Conservation (phyloP, 2,329 filamentous ascomycete species). For the Colletotrichum musae region DNA sequence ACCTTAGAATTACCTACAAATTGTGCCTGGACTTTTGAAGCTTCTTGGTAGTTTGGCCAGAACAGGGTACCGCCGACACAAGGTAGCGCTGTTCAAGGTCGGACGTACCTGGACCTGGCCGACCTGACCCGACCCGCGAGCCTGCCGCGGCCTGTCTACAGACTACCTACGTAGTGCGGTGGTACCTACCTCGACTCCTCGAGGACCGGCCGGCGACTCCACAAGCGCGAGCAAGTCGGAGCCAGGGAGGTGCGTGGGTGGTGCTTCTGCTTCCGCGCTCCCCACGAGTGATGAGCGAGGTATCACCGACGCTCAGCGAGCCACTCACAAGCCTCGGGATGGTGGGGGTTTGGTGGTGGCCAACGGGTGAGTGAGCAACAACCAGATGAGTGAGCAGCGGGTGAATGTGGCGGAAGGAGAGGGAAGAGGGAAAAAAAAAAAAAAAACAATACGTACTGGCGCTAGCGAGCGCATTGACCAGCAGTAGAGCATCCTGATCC, state of each 20-base stretch:
- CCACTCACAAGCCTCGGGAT: conserved; percentile 25
- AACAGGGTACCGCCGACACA: conserved; percentile 30
- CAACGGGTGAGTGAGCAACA: conserved; percentile 10
- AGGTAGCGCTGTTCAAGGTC: conserved; percentile 29
- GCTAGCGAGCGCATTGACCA: conserved; percentile 10
- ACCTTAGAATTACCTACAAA: conserved; percentile 40
- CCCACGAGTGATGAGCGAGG: conserved; percentile 36
- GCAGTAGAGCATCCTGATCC: conserved; percentile 7
- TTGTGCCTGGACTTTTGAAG: conserved; percentile 20
- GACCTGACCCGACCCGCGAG: conserved; percentile 6
- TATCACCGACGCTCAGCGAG: conserved; percentile 38
- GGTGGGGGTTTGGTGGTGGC: conserved; percentile 23
- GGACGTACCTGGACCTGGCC: conserved; percentile 17
- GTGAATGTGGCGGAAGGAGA: background rate
- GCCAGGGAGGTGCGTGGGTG: background rate
- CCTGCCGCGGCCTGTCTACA: background rate
- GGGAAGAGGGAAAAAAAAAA: conserved; percentile 3
- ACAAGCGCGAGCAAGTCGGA: conserved; percentile 16
- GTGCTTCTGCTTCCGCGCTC: conserved; percentile 12
- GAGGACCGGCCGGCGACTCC: conserved; percentile 33
- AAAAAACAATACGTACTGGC: conserved; percentile 11
- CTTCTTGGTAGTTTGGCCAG: conserved; percentile 23
- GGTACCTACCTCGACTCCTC: no score
- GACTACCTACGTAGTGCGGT: no score
- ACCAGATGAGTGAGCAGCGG: no score